Evolutionary conservation across 2,329 filamentous ascomycete species (phyloP), one percentile per base, ranked within the genome.

Genomic region (Raffaelea deltoideospora): DNA sequence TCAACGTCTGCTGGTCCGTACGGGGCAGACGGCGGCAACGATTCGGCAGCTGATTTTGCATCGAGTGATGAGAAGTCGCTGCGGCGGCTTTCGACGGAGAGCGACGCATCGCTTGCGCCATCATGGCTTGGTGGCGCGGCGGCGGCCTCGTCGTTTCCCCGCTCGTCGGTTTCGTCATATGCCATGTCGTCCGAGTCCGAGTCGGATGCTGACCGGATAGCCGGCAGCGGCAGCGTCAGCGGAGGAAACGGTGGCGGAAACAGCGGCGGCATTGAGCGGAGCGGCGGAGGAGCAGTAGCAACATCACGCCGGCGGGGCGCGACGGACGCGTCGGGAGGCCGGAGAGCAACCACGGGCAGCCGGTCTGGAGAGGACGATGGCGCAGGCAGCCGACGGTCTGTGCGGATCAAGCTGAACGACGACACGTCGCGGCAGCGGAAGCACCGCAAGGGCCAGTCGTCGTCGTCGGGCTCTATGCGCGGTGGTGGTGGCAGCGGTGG

Each of bases 321-420:
- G 10, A 15, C 30, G 31, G 23, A 29, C 22, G 18, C 26, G 14
- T 7, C 15, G 20, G 19, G 13, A 8, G 22, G 38, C 14, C 15
- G 42, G n/a, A 34, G 42, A 20, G 42, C 38, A 3, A 42, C 40
- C 5, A 17, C 33, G 3, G 43, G 38, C 11, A 43, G 43, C 21
- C 37, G 37, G n/a, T 39, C 37, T 0, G 35, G 38, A 2, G 37
- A 34, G 15, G 42, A 43, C 5, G 42, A 44, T 11, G 60, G 64
- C 20, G 52, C 63, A 4, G 63, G 72, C n/a, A 38, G 17, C 7
- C 73, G 82, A 49, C 72, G 85, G 39, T 93, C 86, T 2, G 94
- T 94, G 45, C 75, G 86, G 28, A 94, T 96, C 50, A 93, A 90
- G 58, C 66, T 94, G 13, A 77, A 88, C 54, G 83, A 94, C 48